Evolutionary conservation across 2,329 filamentous ascomycete genomes (phyloP), one percentile per base, ranked within the genome.

Genomic region (Stachybotrys chartarum): DNA sequence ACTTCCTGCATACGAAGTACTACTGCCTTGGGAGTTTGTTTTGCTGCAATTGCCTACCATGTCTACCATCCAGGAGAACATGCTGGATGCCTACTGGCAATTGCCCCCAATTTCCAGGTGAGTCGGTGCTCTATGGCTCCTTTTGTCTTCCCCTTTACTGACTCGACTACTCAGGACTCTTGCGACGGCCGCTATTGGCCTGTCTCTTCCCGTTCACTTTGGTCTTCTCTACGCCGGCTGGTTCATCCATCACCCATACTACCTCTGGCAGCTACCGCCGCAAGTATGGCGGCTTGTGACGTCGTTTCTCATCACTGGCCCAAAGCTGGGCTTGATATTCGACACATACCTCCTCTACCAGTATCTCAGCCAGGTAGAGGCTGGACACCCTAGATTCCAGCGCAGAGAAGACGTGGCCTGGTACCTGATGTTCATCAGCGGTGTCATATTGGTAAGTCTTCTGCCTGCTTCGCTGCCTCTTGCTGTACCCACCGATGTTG

Each of bases 371-470:
- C 81, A 85, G 61, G 76, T 96, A 52, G 92, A 96, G 76, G 80
- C 73, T 47, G 79, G 81, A 60, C 88, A 87, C 58, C 74, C 86
- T 54, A 84, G 89, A 57, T 93, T 96, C 69, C 74, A 78, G 47
- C 79, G 82, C 61, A 88, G 88, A 56, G 91, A 90, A 67, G 88
- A 94, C 68, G 82, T 94, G 63, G 78, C 94, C 59, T 86, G 86
- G 74, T 96, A 95, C 69, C 74, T 95, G 63, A 72, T 86, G 57
- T 94, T 94, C 68, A 80, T 92, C 63, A 78, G 81, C 62, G 73
- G 74, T 53, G 74, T 87, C 65, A 93, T 94, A 61, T 68, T 91
- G 77, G 72, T 96, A 90, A 85, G 91, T 77, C 62, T 59, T 59
- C 57, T 63, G 10, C 10, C 14, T 42, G 35, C 10, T 14, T 42